Evolutionary conservation across 495 filamentous ascomycete species (phyloP), one percentile per base, ranked within the genome.

Genomic region (Tuber melanosporum): DNA sequence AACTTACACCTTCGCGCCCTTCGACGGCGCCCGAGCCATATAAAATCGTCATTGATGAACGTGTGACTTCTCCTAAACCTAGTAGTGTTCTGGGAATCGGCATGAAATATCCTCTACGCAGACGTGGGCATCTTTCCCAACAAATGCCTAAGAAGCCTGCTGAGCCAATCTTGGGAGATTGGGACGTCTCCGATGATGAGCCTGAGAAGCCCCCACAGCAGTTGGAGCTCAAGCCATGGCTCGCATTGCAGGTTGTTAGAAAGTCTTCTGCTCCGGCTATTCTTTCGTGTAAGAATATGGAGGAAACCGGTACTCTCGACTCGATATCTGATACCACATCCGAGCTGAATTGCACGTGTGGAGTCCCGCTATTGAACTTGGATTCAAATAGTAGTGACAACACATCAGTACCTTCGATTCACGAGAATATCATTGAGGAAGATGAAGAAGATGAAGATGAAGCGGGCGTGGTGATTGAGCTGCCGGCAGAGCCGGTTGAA

Each of bases 151-250:
- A 66, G 36, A 66, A 66, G 57, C 57, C 26, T 36, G 57, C 57
- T 32, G 77, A 80, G 32, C 71, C 78, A n/a, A 57, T 80, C 12
- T 41, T 79, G 39, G 78, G 76, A 20, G 71, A 73, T 44, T 80
- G 78, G 78, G 78, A 80, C 42, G 57, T 73, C 77, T 62, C 77
- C 26, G 77, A 76, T 49, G 72, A 74, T 0, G 77, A 76, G 41
- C 7, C 32, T 66, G 57, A 66, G 57, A 66, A 36, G 26, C 57
- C 57, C 36, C 57, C 57, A 66, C 26, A 78, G 39, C 74, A 74
- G 20, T 10, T 71, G 32, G 49, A 47, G 14, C 41, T 76, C n/a
- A 79, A 80, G 19, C 73, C 78, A 2, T 80, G 78, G 78, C 57
- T 1, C 6, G 57, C 57, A 1, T 66, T 66, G 57, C 57, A 66